Evolutionary conservation across 345 rosid species (phyloP).

Genomic region (Durio zibethinus): DNA sequence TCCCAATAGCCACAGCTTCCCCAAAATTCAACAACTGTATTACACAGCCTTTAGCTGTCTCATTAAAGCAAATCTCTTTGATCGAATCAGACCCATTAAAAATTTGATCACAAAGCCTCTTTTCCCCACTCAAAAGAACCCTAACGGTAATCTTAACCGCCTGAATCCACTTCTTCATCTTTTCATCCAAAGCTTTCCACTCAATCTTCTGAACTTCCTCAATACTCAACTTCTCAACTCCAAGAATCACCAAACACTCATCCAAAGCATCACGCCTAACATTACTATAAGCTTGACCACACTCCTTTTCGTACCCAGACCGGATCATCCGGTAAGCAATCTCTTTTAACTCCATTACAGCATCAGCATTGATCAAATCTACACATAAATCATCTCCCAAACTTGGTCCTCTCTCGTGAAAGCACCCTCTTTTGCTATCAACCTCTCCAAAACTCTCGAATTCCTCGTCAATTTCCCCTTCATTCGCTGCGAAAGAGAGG

Average conservation of each 20-base stretch:
- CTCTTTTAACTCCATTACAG: slow-evolving; percentile 60
- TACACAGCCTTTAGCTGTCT: slow-evolving; percentile 76
- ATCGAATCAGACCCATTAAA: slow-evolving; percentile 54
- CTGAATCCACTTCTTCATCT: slow-evolving; percentile 96
- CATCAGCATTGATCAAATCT: slow-evolving; percentile 68
- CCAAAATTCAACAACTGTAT: slow-evolving; percentile 90
- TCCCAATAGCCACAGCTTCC: slow-evolving; percentile 83
- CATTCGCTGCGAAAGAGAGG: slow-evolving; percentile 50
- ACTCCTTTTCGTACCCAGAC: slow-evolving; percentile 91
- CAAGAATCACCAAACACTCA: slow-evolving; percentile 71
- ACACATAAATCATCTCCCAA: slow-evolving; percentile 72
- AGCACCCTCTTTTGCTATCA: slow-evolving; percentile 52
- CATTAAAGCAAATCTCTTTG: slow-evolving; percentile 77
- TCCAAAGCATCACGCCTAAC: slow-evolving; percentile 84
- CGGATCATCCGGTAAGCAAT: slow-evolving; percentile 88
- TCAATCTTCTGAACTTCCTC: slow-evolving; percentile 94
- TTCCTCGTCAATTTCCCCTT: slow-evolving; percentile 65
- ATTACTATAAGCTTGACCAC: slow-evolving; percentile 76
- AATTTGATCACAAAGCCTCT: slow-evolving; percentile 70
- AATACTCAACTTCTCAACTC: slow-evolving; percentile 87
- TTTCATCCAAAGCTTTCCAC: slow-evolving; percentile 90
- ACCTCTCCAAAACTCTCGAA: slow-evolving; percentile 67
- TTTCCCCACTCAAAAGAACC: slow-evolving; percentile 78
- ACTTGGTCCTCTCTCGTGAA: slow-evolving; percentile 86
- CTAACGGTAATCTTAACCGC: slow-evolving; percentile 71